Conservation (phyloP, 2,329 filamentous ascomycete species). For the Penicillium sp. region DNA sequence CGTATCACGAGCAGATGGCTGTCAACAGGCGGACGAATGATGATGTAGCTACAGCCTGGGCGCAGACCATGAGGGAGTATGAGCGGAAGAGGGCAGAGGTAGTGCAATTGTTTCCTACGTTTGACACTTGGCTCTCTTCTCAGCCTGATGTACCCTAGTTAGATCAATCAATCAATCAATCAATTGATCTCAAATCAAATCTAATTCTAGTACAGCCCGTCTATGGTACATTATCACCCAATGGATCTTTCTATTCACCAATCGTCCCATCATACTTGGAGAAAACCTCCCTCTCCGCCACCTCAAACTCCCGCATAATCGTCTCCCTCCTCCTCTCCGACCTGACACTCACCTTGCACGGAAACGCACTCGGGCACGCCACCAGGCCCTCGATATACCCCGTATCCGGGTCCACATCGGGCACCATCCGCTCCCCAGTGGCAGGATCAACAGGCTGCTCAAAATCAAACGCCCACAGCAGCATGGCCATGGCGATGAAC, state of each 20-base stretch:
- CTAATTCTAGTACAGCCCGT: no score
- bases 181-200: no score
- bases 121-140: constrained; percentile 25
- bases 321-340: constrained; percentile 28
- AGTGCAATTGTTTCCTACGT: constrained; percentile 37
- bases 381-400: constrained; percentile 34
- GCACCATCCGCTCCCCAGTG: constrained; percentile 38
- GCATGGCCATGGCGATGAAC: constrained; percentile 43
- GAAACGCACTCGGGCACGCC: constrained; percentile 30
- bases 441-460: constrained; percentile 49
- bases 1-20: constrained; percentile 71
- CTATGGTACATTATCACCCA: no score
- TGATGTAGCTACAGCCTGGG: constrained; percentile 65
- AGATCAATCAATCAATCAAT: no score
- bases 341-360: constrained; percentile 26
- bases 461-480: constrained; percentile 51
- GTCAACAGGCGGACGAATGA: constrained; percentile 67
- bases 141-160: no score
- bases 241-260: neutral
- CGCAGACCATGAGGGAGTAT: constrained; percentile 58
- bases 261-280: constrained; percentile 17
- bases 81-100: constrained; percentile 35
- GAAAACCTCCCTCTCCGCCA: constrained; percentile 25
- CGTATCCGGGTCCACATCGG: constrained; percentile 20
- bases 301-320: constrained; percentile 28